phyloP scores from a whole-genome alignment of 805 yeast genomes.

The Ogataea ganodermae region DNA sequence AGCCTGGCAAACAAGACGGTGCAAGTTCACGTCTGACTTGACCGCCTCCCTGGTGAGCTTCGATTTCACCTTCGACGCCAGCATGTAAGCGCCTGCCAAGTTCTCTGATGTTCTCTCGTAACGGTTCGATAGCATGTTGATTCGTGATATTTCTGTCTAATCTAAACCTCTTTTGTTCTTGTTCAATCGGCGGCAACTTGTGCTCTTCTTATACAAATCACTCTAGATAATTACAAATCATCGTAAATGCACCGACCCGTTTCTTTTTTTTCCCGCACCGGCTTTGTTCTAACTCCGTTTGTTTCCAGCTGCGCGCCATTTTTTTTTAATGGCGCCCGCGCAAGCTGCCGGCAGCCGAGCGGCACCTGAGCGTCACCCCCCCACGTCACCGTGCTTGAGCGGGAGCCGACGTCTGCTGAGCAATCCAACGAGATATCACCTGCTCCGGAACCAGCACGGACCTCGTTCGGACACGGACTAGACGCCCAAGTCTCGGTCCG shows the following conservation, averaged over 20 bases:
- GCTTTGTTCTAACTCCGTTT: constrained; percentile 4
- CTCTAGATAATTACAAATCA: neutral
- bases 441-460: too few relatives aligned
- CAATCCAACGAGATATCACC: too few relatives aligned
- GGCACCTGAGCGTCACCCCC: too few relatives aligned
- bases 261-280: constrained; percentile 9
- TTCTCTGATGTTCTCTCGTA: constrained; percentile 2
- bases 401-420: too few relatives aligned
- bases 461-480: too few relatives aligned
- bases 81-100: constrained; percentile 52
- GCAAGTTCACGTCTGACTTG: constrained; percentile 55
- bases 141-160: too few relatives aligned
- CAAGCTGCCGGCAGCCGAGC: neutral
- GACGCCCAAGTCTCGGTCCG: too few relatives aligned
- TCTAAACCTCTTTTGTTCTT: too few relatives aligned
- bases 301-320: neutral
- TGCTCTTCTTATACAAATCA: constrained; percentile 8
- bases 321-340: neutral
- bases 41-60: constrained; percentile 66
- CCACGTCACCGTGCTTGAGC: too few relatives aligned
- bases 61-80: constrained; percentile 64
- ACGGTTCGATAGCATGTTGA: constrained; percentile 1
- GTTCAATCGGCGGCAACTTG: neutral
- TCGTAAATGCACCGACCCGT: neutral
- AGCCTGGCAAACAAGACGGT: constrained; percentile 67